A percentile compares a stretch with the other conserved stretches of the same genome.
Conservation (phyloP, 805 yeast genomes). For the Saturnispora zaruensis region DNA sequence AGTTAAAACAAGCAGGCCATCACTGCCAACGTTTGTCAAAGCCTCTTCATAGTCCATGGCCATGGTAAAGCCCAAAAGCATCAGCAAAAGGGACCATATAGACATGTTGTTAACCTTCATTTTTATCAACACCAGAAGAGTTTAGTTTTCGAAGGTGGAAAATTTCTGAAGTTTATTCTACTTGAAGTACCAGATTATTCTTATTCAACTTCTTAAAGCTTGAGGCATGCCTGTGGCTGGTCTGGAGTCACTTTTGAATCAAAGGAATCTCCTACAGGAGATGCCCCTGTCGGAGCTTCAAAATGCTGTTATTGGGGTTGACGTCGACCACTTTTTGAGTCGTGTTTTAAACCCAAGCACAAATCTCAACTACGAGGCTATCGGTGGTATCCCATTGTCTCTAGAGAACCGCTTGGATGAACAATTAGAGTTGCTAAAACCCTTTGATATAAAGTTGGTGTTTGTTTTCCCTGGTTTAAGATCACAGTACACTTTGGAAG, state of each 20-base stretch:
- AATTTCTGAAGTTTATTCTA: neutral
- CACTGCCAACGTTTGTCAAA: constrained; percentile 9
- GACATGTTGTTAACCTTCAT: neutral
- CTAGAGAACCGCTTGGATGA: constrained; percentile 46
- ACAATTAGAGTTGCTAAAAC: constrained; percentile 54
- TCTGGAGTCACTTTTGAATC: neutral
- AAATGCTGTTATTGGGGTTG: constrained; percentile 71
- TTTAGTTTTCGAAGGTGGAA: neutral
- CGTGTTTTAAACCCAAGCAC: constrained; percentile 52
- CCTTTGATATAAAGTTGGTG: constrained; percentile 62
- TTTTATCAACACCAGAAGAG: neutral
- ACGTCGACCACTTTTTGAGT: constrained; percentile 69
- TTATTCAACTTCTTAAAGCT: neutral
- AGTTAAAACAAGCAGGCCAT: constrained; percentile 30
- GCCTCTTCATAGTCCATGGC: constrained; percentile 19
- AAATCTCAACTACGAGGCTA: constrained; percentile 64
- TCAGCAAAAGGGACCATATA: constrained; percentile 3
- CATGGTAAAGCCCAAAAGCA: constrained; percentile 10
- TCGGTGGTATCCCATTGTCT: constrained; percentile 73
- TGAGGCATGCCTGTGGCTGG: constrained; percentile 3
- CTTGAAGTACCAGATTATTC: neutral
- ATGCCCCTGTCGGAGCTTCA: constrained; percentile 53
- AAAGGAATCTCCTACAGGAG: constrained; percentile 32
- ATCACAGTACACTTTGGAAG: constrained; percentile 29
- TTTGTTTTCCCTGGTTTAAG: constrained; percentile 68